These are phyloP conservation scores for Cucurbita maxima DNA, from an alignment of 306 rosid genomes.

Conservation along the genomic window DNA sequence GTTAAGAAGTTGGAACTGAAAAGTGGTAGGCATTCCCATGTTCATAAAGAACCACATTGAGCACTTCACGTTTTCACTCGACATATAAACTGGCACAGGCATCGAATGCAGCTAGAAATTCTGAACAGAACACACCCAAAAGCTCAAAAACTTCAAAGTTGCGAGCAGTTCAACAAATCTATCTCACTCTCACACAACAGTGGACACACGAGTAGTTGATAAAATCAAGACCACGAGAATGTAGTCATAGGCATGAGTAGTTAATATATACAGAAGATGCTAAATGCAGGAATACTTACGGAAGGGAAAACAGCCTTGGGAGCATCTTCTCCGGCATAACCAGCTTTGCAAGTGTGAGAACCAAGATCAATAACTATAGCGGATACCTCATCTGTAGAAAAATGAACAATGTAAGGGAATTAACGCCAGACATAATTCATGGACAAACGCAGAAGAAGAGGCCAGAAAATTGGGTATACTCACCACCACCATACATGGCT, in stretches of 20 bases:
- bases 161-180: background rate
- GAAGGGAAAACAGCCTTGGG: conserved; percentile 98
- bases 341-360: conserved; percentile 95
- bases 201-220: background rate
- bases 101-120: background rate
- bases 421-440: background rate
- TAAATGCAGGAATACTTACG: conserved; percentile 24
- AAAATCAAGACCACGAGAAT: background rate
- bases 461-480: conserved; percentile 14
- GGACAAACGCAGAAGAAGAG: background rate
- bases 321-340: conserved; percentile 97
- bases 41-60: background rate
- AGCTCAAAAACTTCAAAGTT: background rate
- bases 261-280: background rate
- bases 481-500: conserved; percentile 94
- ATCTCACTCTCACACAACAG: background rate
- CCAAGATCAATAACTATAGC: conserved; percentile 89
- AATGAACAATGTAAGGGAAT: background rate
- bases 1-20: background rate
- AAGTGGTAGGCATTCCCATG: background rate
- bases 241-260: background rate
- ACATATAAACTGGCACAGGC: background rate
- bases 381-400: conserved; percentile 69
- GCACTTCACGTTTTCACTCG: background rate
- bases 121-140: background rate